Percentiles rank a stretch among this genome's conserved stretches.
Conservation (phyloP, 2,329 filamentous ascomycete species). For the Penicillium brevicompactum region DNA sequence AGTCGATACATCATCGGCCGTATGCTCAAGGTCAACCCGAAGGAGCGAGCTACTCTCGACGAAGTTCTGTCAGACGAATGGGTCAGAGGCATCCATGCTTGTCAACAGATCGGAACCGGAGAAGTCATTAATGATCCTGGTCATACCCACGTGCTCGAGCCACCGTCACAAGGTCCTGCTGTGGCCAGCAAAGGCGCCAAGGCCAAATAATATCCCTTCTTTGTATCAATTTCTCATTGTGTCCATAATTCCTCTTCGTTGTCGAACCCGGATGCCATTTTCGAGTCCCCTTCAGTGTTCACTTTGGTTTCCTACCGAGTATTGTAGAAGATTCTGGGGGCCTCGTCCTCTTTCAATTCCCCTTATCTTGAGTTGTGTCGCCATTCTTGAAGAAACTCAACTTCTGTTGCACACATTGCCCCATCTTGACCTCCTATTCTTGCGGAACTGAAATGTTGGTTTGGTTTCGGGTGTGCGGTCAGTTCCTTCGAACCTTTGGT, state of each 20-base stretch:
- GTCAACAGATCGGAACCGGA: constrained; percentile 75
- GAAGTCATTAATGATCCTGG: constrained; percentile 71
- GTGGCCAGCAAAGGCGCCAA: constrained; percentile 38
- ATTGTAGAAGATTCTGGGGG: constrained; percentile 9
- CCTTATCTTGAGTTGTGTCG: neutral
- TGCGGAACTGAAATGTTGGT: neutral
- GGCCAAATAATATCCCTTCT: constrained; percentile 29
- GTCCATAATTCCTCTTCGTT: constrained; percentile 20
- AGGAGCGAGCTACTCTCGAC: constrained; percentile 77
- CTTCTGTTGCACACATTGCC: neutral
- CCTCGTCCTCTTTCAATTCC: neutral
- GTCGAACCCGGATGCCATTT: constrained; percentile 1
- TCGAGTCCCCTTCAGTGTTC: constrained; percentile 1
- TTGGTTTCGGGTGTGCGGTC: neutral
- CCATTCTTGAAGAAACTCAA: constrained; percentile 4
- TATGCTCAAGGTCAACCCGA: constrained; percentile 89
- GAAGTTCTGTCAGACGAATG: constrained; percentile 88
- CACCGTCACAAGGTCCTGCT: constrained; percentile 46
- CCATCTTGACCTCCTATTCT: neutral
- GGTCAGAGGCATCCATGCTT: constrained; percentile 84
- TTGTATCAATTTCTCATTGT: constrained; percentile 22
- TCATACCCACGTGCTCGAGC: constrained; percentile 84
- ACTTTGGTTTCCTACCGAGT: constrained; percentile 8
- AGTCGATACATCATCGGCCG: constrained; percentile 84
- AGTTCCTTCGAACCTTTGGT: neutral